Percentiles rank a stretch among this genome's conserved stretches.
These are phyloP conservation scores for Trichoderma sp. DNA, from an alignment of 2,329 filamentous ascomycete species.

Conservation along the genomic window DNA sequence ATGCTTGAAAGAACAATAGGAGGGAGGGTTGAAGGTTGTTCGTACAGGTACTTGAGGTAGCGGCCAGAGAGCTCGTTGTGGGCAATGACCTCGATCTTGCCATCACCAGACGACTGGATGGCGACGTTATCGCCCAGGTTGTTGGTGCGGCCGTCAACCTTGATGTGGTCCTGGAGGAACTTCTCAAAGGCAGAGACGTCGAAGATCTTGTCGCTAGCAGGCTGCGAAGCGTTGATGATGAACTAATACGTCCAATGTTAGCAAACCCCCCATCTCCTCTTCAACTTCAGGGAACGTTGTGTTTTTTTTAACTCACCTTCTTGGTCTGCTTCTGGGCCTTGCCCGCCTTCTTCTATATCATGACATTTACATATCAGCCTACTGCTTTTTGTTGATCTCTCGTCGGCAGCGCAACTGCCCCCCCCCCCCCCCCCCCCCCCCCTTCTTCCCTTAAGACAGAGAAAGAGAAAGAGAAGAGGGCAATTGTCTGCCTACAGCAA, in stretches of 20 bases:
- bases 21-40: slow-evolving; percentile 41
- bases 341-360: slow-evolving; percentile 63
- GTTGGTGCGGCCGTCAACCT: slow-evolving; percentile 96
- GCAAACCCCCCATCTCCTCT: background rate
- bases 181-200: slow-evolving; percentile 98
- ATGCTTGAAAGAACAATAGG: background rate
- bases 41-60: slow-evolving; percentile 99
- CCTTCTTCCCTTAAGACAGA: background rate
- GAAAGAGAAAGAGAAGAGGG: slow-evolving; percentile 26
- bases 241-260: slow-evolving; percentile 57
- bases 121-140: slow-evolving; percentile 93
- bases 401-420: background rate
- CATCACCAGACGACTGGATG: slow-evolving; percentile 88
- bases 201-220: slow-evolving; percentile 99
- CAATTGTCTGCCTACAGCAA: slow-evolving; percentile 19
- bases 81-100: slow-evolving; percentile 96
- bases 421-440: slow-evolving; percentile 6
- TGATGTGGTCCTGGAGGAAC: slow-evolving; percentile 99
- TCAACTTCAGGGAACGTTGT: background rate
- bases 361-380: slow-evolving; percentile 76
- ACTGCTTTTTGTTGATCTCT: slow-evolving; percentile 62
- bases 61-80: slow-evolving; percentile 98
- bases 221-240: slow-evolving; percentile 99
- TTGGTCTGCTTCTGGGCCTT: slow-evolving; percentile 80
- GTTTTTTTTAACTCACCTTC: slow-evolving; percentile 59